These are phyloP conservation scores for Podospora tetraspora DNA, from an alignment of 495 filamentous ascomycete genomes.

Conservation along the genomic window DNA sequence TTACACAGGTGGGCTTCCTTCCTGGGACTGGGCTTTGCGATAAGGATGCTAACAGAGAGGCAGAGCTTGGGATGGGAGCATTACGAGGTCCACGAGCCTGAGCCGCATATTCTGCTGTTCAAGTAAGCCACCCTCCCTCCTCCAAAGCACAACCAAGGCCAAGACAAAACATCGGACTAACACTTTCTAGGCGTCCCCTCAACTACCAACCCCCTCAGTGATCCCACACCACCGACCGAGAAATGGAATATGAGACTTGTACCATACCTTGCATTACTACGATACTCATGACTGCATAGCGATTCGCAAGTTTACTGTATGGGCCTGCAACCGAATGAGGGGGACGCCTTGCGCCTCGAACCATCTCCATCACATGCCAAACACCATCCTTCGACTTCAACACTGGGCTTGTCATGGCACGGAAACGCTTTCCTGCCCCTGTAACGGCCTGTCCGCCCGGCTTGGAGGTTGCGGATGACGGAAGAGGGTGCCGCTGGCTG, in stretches of 20 bases:
- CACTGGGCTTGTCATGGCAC: slow-evolving; percentile 1
- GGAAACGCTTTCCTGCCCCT: neutral
- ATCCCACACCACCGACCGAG: slow-evolving; percentile 1
- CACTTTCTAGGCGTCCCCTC: slow-evolving; percentile 62
- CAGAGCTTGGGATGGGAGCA: slow-evolving; percentile 98
- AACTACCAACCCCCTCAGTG: slow-evolving; percentile 72
- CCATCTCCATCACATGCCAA: slow-evolving; percentile 5
- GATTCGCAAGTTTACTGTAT: slow-evolving; percentile 35
- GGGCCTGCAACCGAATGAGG: slow-evolving; percentile 22
- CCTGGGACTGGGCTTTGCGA: neutral
- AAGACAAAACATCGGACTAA: slow-evolving; percentile 1
- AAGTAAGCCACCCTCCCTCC: slow-evolving; percentile 71
- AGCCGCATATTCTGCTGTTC: slow-evolving; percentile 96
- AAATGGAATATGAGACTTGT: slow-evolving; percentile 15
- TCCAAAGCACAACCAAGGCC: neutral
- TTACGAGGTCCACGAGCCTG: slow-evolving; percentile 97
- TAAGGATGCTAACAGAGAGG: slow-evolving; percentile 5
- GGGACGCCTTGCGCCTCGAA: slow-evolving; percentile 3
- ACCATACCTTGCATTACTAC: slow-evolving; percentile 27
- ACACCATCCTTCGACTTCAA: slow-evolving; percentile 5
- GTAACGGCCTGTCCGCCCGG: neutral
- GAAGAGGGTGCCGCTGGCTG: neutral
- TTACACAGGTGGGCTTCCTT: slow-evolving; percentile 69
- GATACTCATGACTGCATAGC: slow-evolving; percentile 39
- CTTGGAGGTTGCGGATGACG: neutral